Evolutionary conservation across 2,329 filamentous ascomycete species (phyloP), one percentile per base, ranked within the genome.

Genomic region (Ceratocystis papillata): DNA sequence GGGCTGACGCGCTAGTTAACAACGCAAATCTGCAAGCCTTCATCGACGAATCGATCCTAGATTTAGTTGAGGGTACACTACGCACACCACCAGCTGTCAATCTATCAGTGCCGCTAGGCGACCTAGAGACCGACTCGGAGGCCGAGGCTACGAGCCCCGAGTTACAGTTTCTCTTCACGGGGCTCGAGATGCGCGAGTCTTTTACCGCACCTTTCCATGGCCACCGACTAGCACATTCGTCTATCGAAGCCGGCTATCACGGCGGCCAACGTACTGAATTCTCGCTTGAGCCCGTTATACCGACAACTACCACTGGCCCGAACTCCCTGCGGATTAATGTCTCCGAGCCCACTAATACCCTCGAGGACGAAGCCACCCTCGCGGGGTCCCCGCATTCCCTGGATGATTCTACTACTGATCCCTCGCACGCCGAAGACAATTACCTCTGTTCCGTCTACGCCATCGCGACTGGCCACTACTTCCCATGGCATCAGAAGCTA

Each of bases 251-350:
- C 4, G 81, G 81, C 0, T 76, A 76, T 63, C 78, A 80, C 67
- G 79, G 78, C 62, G 81, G 81, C 5, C 78, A 77, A 12, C 76
- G 79, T n/a, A 77, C 79, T 22, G 79, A 82, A 70, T 72, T 85
- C 28, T 77, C 75, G 1, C 75, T 85, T 6, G 74, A 78, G 53
- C 75, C 76, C 5, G 66, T 15, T 1, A 22, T 53, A 20, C 12
- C 25, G 37, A 62, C 4, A 12, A 20, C 48, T 4, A 53, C n/a
- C 0, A 41, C 37, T 10, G 5, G 1, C 37, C 37, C 37, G 37
- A 41, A 41, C 37, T 15, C 37, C 37, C 37, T 15, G 37, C 37
- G 12, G 12, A 41, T 41, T 2, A 41, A 41, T 41, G 37, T 12
- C 3, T 41, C 37, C 37, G 10, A 37, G 8, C 33, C 33, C 33